Conservation (phyloP, 768 basidiomycete species). For the Termitomyces sp. region DNA sequence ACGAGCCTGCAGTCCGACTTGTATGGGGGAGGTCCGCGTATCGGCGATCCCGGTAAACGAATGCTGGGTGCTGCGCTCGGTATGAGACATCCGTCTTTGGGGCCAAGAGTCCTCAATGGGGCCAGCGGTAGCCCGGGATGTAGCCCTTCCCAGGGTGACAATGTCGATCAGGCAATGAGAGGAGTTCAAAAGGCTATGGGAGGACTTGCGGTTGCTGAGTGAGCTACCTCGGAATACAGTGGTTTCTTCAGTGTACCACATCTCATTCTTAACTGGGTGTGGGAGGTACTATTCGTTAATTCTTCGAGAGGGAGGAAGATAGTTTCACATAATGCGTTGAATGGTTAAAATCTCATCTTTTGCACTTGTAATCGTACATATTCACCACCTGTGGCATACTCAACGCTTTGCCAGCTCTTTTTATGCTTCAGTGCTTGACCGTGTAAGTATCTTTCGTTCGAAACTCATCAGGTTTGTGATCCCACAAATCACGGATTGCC, state of each 20-base stretch:
- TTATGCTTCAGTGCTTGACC: neutral
- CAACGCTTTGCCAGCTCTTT: neutral
- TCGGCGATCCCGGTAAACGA: slow-evolving; percentile 84
- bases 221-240: slow-evolving; percentile 17
- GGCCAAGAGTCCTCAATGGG: slow-evolving; percentile 50
- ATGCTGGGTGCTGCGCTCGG: slow-evolving; percentile 87
- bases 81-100: slow-evolving; percentile 71
- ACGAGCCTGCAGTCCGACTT: slow-evolving; percentile 43
- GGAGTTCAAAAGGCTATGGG: slow-evolving; percentile 76
- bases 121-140: slow-evolving; percentile 28
- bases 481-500: neutral
- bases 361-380: slow-evolving; percentile 9
- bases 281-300: slow-evolving; percentile 1
- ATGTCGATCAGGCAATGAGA: slow-evolving; percentile 51
- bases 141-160: slow-evolving; percentile 33
- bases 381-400: neutral
- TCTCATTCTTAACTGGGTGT: slow-evolving; percentile 2
- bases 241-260: slow-evolving; percentile 4
- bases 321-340: slow-evolving; percentile 7
- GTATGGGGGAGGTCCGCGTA: slow-evolving; percentile 57
- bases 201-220: slow-evolving; percentile 70
- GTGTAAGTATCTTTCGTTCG: neutral
- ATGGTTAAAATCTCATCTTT: slow-evolving; percentile 7
- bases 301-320: slow-evolving; percentile 1
- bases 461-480: neutral